A percentile compares a stretch with the other conserved stretches of the same genome.
Conservation (phyloP, 805 yeast genomes). For the baker's yeast (Saccharomyces cerevisiae) region DNA sequence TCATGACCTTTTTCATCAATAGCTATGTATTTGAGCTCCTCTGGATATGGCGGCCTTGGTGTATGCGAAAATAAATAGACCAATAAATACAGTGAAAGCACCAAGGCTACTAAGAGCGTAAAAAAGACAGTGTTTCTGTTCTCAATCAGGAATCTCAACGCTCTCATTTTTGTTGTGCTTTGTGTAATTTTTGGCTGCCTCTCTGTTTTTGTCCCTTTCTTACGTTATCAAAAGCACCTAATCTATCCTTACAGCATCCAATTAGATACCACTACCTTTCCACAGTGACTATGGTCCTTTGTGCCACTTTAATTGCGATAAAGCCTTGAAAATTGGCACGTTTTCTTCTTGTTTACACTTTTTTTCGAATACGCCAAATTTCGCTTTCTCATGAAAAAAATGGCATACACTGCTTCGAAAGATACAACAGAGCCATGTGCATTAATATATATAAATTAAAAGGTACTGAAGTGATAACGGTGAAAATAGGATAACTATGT, state of each 20-base stretch:
- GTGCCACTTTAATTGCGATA: not conserved
- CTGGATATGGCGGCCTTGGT: conserved; percentile 47
- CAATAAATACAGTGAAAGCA: conserved; percentile 31
- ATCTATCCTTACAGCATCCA: not conserved
- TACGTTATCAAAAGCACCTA: not conserved
- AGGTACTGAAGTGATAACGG: not conserved
- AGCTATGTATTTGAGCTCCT: conserved; percentile 50
- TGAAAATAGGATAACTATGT: not conserved
- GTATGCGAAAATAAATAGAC: conserved; percentile 49
- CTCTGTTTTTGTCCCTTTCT: not conserved
- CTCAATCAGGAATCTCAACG: not conserved
- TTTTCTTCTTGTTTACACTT: not conserved
- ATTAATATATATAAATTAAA: not conserved
- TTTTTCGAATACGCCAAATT: not conserved
- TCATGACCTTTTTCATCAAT: conserved; percentile 29
- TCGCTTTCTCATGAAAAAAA: not conserved
- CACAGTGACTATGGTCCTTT: not conserved
- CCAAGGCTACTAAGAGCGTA: not conserved
- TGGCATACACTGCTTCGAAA: not conserved
- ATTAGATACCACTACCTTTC: not conserved
- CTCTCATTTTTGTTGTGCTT: not conserved
- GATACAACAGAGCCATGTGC: not conserved
- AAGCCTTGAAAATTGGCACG: not conserved
- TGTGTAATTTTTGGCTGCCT: not conserved
- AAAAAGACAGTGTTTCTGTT: not conserved